Percentiles rank a stretch among this genome's conserved stretches.
Conservation (phyloP, 257 asterid genomes). For the Solanum ossicruentum region DNA sequence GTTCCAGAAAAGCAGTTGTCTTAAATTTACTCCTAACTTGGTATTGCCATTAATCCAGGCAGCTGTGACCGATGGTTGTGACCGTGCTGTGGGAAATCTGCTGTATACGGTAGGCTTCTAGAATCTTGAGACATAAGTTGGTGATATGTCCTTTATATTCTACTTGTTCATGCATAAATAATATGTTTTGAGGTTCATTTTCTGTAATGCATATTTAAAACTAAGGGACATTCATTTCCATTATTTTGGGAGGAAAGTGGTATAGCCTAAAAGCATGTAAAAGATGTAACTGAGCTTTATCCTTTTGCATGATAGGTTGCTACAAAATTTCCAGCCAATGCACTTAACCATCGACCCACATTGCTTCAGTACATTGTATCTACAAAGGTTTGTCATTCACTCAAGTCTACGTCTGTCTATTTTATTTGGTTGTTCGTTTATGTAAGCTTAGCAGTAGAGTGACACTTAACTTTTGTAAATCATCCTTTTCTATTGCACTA, state of each 20-base stretch:
- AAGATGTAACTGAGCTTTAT: background rate
- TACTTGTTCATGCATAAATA: background rate
- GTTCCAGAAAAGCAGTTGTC: background rate
- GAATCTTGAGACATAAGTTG: background rate
- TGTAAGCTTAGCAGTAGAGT: background rate
- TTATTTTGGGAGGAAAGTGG: background rate
- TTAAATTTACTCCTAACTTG: background rate
- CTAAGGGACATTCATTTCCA: background rate
- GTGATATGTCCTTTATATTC: background rate
- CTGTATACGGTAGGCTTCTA: constrained; percentile 54
- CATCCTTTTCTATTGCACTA: background rate
- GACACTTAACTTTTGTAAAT: background rate
- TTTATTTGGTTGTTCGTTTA: background rate
- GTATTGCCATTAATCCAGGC: constrained; percentile 36
- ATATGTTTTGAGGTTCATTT: background rate
- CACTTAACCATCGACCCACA: constrained; percentile 69
- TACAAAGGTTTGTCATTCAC: constrained; percentile 37
- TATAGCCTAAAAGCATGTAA: background rate
- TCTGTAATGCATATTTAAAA: background rate
- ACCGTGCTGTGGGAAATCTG: constrained; percentile 68
- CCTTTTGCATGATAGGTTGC: constrained; percentile 45
- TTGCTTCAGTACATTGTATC: constrained; percentile 56
- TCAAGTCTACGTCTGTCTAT: background rate
- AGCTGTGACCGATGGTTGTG: constrained; percentile 64
- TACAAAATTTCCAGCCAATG: constrained; percentile 72